These are phyloP conservation scores for Trichosanthes cucumerina DNA, from an alignment of 306 rosid species.

Conservation along the genomic window DNA sequence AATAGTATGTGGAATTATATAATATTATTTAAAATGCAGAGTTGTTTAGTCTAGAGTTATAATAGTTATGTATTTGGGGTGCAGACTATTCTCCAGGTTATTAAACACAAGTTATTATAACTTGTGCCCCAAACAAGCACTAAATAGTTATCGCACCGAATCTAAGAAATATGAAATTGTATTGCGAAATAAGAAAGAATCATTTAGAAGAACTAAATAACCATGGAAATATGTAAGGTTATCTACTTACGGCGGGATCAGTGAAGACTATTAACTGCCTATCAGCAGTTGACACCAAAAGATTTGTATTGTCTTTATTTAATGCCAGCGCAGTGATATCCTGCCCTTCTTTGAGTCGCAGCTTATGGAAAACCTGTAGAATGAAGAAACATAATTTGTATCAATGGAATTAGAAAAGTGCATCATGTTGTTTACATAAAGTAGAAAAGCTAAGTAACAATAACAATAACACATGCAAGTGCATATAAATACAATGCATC, in stretches of 20 bases:
- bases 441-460: background rate
- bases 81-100: no score
- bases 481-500: background rate
- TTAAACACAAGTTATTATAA: no score
- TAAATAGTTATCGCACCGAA: no score
- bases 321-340: slow-evolving; percentile 85
- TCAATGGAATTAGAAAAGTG: background rate
- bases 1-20: no score
- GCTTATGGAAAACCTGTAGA: slow-evolving; percentile 63
- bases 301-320: slow-evolving; percentile 76
- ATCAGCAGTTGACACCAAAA: slow-evolving; percentile 83
- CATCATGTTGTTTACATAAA: background rate
- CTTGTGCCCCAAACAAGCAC: no score
- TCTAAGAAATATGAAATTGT: no score
- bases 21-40: no score
- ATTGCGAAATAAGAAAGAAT: background rate
- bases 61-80: no score
- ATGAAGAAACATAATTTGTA: slow-evolving; percentile 5
- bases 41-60: no score
- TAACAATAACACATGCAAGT: background rate
- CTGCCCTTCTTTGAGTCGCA: slow-evolving; percentile 62
- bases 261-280: slow-evolving; percentile 77
- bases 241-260: slow-evolving; percentile 78
- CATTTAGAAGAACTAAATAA: background rate
- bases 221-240: background rate